Evolutionary conservation across 2,329 filamentous ascomycete genomes (phyloP).

Genomic region (Pseudogymnoascus sp.): DNA sequence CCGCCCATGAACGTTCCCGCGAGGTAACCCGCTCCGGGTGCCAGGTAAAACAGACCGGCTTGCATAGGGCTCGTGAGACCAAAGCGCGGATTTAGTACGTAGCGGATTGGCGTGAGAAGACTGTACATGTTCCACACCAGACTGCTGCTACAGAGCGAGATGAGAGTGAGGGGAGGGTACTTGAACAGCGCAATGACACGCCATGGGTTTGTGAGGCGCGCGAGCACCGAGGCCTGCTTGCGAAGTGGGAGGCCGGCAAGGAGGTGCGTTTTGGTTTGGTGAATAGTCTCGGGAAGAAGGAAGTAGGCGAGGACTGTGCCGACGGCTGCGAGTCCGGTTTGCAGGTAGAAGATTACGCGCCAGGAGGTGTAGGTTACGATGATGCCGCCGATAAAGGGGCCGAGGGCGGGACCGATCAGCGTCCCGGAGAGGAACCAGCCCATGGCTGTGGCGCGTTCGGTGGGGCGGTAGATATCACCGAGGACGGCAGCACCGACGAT

Average conservation of each 20-base stretch:
- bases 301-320: slow-evolving; percentile 56
- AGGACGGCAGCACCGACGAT: slow-evolving; percentile 66
- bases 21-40: slow-evolving; percentile 65
- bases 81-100: slow-evolving; percentile 70
- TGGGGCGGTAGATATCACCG: slow-evolving; percentile 59
- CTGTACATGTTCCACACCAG: slow-evolving; percentile 73
- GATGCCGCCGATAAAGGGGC: slow-evolving; percentile 66
- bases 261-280: slow-evolving; percentile 56
- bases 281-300: slow-evolving; percentile 67
- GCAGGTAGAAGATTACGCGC: slow-evolving; percentile 73
- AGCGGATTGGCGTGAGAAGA: slow-evolving; percentile 63
- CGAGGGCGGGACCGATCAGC: slow-evolving; percentile 64
- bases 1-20: slow-evolving; percentile 66
- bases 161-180: slow-evolving; percentile 63
- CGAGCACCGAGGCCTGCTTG: slow-evolving; percentile 49
- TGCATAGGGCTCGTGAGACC: slow-evolving; percentile 59
- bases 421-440: slow-evolving; percentile 69
- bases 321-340: slow-evolving; percentile 59
- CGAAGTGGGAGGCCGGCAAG: slow-evolving; percentile 47
- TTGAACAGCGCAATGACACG: slow-evolving; percentile 57
- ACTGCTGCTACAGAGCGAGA: slow-evolving; percentile 52
- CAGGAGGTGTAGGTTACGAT: slow-evolving; percentile 70
- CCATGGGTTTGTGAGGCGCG: slow-evolving; percentile 60
- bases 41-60: slow-evolving; percentile 67
- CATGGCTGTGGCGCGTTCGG: slow-evolving; percentile 64